These are phyloP conservation scores for Aspergillus candidus DNA, from an alignment of 2,329 filamentous ascomycete species.

Conservation along the genomic window DNA sequence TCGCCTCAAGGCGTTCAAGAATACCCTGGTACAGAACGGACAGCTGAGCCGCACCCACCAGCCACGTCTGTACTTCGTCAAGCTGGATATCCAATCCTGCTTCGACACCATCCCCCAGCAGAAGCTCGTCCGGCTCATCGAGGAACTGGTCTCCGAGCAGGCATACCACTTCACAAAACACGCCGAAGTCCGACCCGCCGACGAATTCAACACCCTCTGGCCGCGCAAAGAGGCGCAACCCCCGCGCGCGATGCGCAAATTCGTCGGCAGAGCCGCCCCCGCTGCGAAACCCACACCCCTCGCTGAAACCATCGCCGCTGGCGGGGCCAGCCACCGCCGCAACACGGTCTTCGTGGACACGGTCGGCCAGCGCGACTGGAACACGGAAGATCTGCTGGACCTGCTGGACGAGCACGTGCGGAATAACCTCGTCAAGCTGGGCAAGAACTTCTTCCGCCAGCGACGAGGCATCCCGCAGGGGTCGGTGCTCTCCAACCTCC, in stretches of 20 bases:
- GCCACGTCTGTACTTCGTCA: conserved; percentile 73
- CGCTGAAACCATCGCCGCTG: conserved; percentile 37
- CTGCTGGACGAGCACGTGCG: conserved; percentile 75
- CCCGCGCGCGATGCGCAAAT: conserved; percentile 38
- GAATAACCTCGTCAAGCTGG: conserved; percentile 79
- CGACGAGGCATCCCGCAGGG: conserved; percentile 88
- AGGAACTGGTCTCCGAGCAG: conserved; percentile 49
- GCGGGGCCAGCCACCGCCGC: conserved; percentile 41
- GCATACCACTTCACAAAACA: conserved; percentile 70
- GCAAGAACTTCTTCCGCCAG: conserved; percentile 82
- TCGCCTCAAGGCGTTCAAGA: conserved; percentile 64
- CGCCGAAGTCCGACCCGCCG: conserved; percentile 58
- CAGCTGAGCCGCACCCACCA: conserved; percentile 4
- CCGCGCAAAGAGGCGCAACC: conserved; percentile 8
- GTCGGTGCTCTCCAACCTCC: conserved; percentile 73
- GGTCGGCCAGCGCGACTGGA: conserved; percentile 52
- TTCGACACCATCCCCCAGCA: conserved; percentile 93
- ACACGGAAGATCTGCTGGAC: conserved; percentile 56
- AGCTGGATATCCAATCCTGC: conserved; percentile 83
- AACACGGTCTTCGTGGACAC: conserved; percentile 75
- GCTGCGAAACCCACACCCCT: conserved; percentile 42
- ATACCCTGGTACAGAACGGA: conserved; percentile 11
- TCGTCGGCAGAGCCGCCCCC: conserved; percentile 48
- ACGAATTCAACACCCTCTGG: conserved; percentile 20
- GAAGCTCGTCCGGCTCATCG: conserved; percentile 62